Evolutionary conservation across 1,284 basidiomycete species (phyloP), one percentile per base, ranked within the genome.

Genomic region (Naganishia sp.): DNA sequence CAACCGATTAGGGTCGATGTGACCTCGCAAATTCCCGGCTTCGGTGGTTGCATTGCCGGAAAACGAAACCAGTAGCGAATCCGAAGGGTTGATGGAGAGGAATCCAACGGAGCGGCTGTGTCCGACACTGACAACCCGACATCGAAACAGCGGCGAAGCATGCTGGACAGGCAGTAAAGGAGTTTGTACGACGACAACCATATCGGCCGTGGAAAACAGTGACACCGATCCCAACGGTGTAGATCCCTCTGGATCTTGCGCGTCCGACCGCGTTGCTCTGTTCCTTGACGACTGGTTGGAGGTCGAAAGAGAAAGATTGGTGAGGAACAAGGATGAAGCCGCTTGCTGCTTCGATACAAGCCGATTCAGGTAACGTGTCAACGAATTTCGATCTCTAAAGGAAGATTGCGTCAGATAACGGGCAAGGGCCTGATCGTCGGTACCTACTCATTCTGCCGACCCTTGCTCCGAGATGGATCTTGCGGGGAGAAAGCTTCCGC

Each of bases 121-220:
- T 3, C 18, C 39, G 32, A 31, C 50, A 23, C 47, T 51, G 4
- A 21, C 11, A 2, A 61, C 57, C 18, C n/a, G 28, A 25, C 57
- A 61, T 39, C 11, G 47, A 25, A 61, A 61, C 18, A 61, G 49
- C 5, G 57, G 57, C 32, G 57, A 61, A 41, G 57, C 35, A 23
- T 61, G 57, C 28, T 51, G 57, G 23, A 61, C 57, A 15, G 57
- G 57, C 31, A 61, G 23, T 42, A 61, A 21, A 25, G 57, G 57
- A 6, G 13, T 13, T 32, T 39, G 46, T 10, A 61, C 39, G 18
- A 23, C 39, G 21, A 61, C 57, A 15, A 61, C 46, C 13, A 61
- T 61, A 18, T 61, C 57, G 11, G 57, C 57, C 3, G 57, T 61
- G 15, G 57, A 31, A 41, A 61, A 50, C 17, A 57, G 28, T 25